Conservation (phyloP, 2,329 filamentous ascomycete genomes). For the Geoglossum cookeanum region DNA sequence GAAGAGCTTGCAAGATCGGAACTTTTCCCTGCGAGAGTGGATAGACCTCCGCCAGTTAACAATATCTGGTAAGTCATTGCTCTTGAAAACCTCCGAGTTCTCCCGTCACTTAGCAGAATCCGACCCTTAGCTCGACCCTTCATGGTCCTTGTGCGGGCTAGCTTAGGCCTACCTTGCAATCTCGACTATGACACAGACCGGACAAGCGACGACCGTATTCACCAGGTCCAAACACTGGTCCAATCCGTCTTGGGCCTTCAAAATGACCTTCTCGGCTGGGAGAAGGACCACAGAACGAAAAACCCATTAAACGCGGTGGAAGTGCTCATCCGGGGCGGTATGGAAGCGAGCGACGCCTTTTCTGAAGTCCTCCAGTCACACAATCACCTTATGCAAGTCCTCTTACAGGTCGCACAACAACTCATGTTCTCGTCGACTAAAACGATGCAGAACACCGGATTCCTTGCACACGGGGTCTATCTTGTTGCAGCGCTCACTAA, state of each 20-base stretch:
- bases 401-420: constrained; percentile 1
- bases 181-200: not conserved
- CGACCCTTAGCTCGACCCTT: not conserved
- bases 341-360: constrained; percentile 3
- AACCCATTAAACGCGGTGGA: constrained; percentile 7
- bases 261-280: constrained; percentile 8
- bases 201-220: not conserved
- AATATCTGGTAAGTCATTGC: constrained; percentile 5
- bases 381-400: constrained; percentile 4
- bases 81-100: not conserved
- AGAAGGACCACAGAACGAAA: constrained; percentile 4
- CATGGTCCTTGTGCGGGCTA: constrained; percentile 4
- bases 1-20: constrained; percentile 1
- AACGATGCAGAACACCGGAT: not conserved
- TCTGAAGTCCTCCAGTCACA: constrained; percentile 4
- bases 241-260: constrained; percentile 7
- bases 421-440: not conserved
- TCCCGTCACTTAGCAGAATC: not conserved
- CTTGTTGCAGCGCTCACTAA: not conserved
- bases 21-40: constrained; percentile 7
- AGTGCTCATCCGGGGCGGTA: constrained; percentile 6
- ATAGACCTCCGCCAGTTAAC: constrained; percentile 6
- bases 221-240: constrained; percentile 5
- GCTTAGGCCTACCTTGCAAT: not conserved
- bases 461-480: not conserved